Evolutionary conservation across 257 asterid genomes (phyloP), one percentile per base, ranked within the genome.

Genomic region (Penstemon newberryi): DNA sequence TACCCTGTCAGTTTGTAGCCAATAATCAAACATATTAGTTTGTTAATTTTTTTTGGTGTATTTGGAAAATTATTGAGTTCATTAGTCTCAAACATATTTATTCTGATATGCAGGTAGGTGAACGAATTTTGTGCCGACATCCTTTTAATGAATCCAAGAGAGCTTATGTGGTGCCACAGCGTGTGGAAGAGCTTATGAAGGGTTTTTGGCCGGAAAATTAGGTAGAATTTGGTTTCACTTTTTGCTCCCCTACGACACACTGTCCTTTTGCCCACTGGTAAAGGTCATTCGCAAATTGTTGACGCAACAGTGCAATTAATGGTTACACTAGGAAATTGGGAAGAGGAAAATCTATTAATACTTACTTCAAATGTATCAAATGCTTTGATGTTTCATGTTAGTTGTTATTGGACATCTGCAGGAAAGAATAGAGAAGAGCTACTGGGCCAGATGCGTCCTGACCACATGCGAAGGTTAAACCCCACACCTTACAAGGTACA

Each of bases 131-230:
- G 75, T 87, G 98, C 75, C 94, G 96, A 50, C 98, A 92, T 83
- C 98, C 98, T 2, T 92, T 89, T 76, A 87, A 75, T 62, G 98
- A 89, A 76, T 89, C 98, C 70, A 92, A 92, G 81, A 84, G 98
- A 71, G 96, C 98, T 33, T 87, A 87, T 58, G 98, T 92, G 79
- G 90, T 89, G 53, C 98, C 98, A 33, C 89, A 89, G 69, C 89
- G 75, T 71, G 96, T 89, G 37, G 98, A 92, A 80, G 98, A 89
- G 81, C 96, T 92, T 71, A 72, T 89, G 82, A 89, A 86, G 89
- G 89, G 98, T 65, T 92, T 70, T 82, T 92, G 96, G 98, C 85
- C 92, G 96, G 98, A 33, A 74, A 59, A 79, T 82, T 95, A 82
- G 98, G 96, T 89, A 76, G 10, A 58, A 50, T 60, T n/a, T 39